phyloP scores from a whole-genome alignment of 306 rosid genomes.

The Cucurbita argyrosperma region DNA sequence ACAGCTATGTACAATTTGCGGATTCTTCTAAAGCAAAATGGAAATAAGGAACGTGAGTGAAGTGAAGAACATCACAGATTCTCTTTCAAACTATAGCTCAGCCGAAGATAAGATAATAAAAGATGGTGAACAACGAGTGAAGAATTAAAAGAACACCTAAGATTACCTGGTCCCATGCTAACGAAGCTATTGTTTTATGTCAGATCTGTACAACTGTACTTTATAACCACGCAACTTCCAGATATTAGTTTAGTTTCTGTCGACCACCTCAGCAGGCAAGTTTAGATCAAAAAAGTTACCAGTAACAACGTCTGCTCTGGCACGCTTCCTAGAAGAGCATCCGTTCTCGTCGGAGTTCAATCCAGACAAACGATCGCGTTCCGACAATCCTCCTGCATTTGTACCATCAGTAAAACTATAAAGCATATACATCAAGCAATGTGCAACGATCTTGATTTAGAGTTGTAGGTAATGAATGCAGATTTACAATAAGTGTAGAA shows the following conservation, averaged over 20 bases:
- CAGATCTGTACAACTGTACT: constrained; percentile 57
- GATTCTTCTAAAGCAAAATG: not conserved
- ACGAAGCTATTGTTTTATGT: constrained; percentile 27
- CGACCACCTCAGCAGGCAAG: constrained; percentile 78
- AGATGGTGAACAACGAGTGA: constrained; percentile 8
- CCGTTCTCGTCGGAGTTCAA: constrained; percentile 57
- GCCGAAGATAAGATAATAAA: not conserved
- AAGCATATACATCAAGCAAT: not conserved
- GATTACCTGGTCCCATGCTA: constrained; percentile 16
- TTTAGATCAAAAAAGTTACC: constrained; percentile 76
- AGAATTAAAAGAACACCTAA: constrained; percentile 7
- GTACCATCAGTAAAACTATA: constrained; percentile 17
- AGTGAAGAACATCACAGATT: not conserved
- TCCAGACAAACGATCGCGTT: constrained; percentile 45
- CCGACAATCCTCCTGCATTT: constrained; percentile 50
- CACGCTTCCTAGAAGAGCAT: constrained; percentile 56
- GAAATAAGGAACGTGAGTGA: not conserved
- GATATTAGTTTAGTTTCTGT: constrained; percentile 61
- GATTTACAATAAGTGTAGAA: not conserved
- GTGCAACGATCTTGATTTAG: not conserved
- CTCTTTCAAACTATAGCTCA: not conserved
- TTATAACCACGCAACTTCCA: constrained; percentile 22
- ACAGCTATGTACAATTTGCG: constrained; percentile 9
- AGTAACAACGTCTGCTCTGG: constrained; percentile 47
- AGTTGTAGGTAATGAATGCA: not conserved